Evolutionary conservation across 345 rosid species (phyloP), one percentile per base, ranked within the genome.

Genomic region (Alliaria petiolata): DNA sequence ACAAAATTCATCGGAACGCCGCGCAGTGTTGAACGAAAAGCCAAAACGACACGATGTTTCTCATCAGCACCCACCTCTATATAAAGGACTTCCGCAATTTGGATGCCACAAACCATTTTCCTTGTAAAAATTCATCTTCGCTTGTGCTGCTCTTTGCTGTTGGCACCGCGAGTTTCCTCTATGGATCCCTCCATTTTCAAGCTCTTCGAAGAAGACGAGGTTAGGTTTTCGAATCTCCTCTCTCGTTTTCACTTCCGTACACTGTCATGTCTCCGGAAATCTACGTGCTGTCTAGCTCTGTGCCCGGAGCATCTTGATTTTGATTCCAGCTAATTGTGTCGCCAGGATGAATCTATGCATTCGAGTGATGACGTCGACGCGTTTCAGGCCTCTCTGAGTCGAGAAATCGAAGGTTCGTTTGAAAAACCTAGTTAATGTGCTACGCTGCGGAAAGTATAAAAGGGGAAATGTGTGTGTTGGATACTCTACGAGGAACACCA

Each of bases 121-220:
- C 11, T 20, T n/a, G 3, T 5, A 31, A 52, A 33, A n/a, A 5
- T 22, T 46, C 65, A 40, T 61, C 28, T 34, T 43, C 72, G 44
- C 34, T 15, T 17, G 40, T 46, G 67, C 40, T 26, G 25, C 25
- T 22, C 25, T n/a, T 59, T 28, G 15, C 44, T 33, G 35, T 28
- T 57, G 65, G 8, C 34, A 22, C 36, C 8, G 19, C 56, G 39
- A 69, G 30, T 34, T 60, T 70, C 42, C 59, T 28, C 61, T 3
- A 70, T 61, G 97, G 93, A 90, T 75, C 88, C 83, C 28, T 80
- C 86, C 51, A 81, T 87, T 46, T 69, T 87, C 78, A 93, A 88
- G 84, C 85, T 88, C 73, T 85, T 85, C 16, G 91, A 92, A 63
- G 96, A 89, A 65, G 96, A 87, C 56, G 90, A 93, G 93, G 97